Base-by-base conservation (phyloP, 192 early-diverging fungal species). In the Backusella liffmaniae region DNA sequence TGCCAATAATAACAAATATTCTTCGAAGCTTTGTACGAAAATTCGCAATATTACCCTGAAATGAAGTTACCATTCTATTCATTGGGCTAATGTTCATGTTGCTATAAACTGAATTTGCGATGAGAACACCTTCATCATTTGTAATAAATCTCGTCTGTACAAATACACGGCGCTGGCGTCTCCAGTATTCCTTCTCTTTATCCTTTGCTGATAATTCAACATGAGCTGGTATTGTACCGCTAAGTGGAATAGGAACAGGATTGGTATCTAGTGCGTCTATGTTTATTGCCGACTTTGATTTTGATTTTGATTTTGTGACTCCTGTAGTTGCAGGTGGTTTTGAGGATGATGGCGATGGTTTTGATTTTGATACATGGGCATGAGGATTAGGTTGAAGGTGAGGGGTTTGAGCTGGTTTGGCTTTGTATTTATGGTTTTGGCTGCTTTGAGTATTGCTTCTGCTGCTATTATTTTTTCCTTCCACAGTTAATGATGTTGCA, bases 111-210 rank as follows among this genome's bases (percentile, higher is more conserved):
- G 65, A 29, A 41, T 69, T 66, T 12, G 67, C 67, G 10, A 76
- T 36, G 34, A 29, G 16, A 39, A 46, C 34, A 13, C 39, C 75
- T 39, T 76, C 75, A 56, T 76, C 46, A 37, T 59, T 46, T 32
- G 75, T 76, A 69, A 76, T 46, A 32, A 68, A 76, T 69, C 75
- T 37, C 37, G 30, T 76, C 12, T 66, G 67, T 35, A 76, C 39
- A 59, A 76, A 76, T 56, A 70, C 26, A 37, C 75, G 75, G 4
- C 75, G 75, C 29, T 76, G 75, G 26, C 75, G 67, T 35, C 75
- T 66, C 75, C 75, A 76, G 29, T 76, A 76, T 42, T 76, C 75
- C 30, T 35, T 76, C 13, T 76, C 67, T 30, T 49, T 66, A 12
- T 51, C 66, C 36, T 70, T 74, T 32, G 39, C 21, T 23, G n/a